A percentile compares a stretch with the other conserved stretches of the same genome.
Evolutionary conservation across 768 basidiomycete species (phyloP).

Genomic region (Boletales sp.): DNA sequence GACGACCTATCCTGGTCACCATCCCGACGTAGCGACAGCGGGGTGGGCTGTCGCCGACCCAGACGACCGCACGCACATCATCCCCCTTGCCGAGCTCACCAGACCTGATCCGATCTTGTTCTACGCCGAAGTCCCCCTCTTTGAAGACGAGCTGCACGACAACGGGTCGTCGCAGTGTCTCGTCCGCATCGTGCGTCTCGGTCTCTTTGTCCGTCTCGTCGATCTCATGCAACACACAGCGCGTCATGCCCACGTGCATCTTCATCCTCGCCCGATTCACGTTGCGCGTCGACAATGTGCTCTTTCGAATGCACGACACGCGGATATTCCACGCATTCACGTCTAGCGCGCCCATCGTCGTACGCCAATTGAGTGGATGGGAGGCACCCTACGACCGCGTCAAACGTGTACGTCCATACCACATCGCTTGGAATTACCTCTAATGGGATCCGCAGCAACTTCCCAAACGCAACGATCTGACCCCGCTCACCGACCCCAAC

Average conservation of each 20-base stretch:
- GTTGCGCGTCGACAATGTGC: conserved; percentile 91
- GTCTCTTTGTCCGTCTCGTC: not conserved
- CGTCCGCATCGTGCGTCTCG: conserved; percentile 74
- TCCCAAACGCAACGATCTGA: conserved; percentile 74
- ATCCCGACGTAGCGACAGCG: conserved; percentile 17
- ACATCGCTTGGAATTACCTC: not conserved
- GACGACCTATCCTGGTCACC: conserved; percentile 75
- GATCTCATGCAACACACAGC: conserved; percentile 40
- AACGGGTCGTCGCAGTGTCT: conserved; percentile 86
- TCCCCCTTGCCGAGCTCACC: conserved; percentile 82
- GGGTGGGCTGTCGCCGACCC: conserved; percentile 56
- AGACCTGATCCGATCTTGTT: conserved; percentile 96
- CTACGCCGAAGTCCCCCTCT: conserved; percentile 92
- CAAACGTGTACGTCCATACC: conserved; percentile 52
- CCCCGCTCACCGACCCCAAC: conserved; percentile 81
- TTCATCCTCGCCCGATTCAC: conserved; percentile 89
- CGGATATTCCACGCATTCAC: conserved; percentile 84
- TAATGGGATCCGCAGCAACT: conserved; percentile 45
- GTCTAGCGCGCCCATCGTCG: conserved; percentile 53
- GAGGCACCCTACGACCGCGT: conserved; percentile 85
- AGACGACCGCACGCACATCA: conserved; percentile 53
- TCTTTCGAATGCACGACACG: conserved; percentile 88
- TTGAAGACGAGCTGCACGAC: conserved; percentile 96
- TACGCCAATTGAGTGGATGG: conserved; percentile 86
- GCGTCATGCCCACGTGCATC: conserved; percentile 94